phyloP scores from a whole-genome alignment of 768 basidiomycete species.

The Phylloporus sp. region DNA sequence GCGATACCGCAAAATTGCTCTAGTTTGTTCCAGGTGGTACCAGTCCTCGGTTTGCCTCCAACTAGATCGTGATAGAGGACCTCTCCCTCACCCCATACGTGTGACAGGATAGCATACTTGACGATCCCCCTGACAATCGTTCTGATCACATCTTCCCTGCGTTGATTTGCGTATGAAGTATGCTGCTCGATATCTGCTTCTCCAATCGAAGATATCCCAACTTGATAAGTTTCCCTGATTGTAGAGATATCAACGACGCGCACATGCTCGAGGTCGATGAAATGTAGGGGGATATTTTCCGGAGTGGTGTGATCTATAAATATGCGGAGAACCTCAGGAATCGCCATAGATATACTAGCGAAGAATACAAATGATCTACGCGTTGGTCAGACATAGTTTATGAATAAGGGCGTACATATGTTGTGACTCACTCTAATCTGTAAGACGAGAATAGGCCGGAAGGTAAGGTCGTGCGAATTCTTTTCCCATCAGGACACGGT shows the following conservation, averaged over 20 bases:
- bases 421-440: too few species aligned
- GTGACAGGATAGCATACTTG: conserved; percentile 21
- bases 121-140: conserved; percentile 19
- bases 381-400: background rate
- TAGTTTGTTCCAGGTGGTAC: conserved; percentile 16
- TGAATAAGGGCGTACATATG: too few species aligned
- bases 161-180: conserved; percentile 21
- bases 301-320: conserved; percentile 10
- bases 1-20: conserved; percentile 9
- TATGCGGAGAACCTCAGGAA: conserved; percentile 14
- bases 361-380: background rate
- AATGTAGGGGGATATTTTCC: conserved; percentile 12
- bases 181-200: conserved; percentile 21
- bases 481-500: too few species aligned
- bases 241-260: conserved; percentile 8
- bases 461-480: too few species aligned
- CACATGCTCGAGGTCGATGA: conserved; percentile 15
- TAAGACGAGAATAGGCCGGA: too few species aligned
- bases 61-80: conserved; percentile 7
- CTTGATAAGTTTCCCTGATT: conserved; percentile 3
- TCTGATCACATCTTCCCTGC: conserved; percentile 20
- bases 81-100: conserved; percentile 1
- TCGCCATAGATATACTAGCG: conserved; percentile 1
- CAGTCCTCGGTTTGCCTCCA: background rate
- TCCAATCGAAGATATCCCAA: conserved; percentile 12